These are phyloP conservation scores for Chlamydomonas incerta DNA, from an alignment of 139 green algal species.

Conservation along the genomic window DNA sequence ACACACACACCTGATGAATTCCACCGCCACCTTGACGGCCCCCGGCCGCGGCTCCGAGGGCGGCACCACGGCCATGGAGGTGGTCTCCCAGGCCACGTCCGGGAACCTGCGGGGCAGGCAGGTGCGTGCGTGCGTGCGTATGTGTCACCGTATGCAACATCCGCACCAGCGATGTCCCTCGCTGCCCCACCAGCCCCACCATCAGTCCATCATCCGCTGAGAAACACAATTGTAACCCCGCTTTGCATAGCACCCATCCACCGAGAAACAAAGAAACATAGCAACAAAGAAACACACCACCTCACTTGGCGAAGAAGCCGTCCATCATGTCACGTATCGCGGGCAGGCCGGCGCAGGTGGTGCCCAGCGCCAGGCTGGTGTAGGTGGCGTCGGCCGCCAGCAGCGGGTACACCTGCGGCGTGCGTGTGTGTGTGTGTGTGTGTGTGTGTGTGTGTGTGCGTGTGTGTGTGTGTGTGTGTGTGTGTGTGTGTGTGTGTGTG, in stretches of 20 bases:
- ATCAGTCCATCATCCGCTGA: too few relatives aligned
- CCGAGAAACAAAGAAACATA: too few relatives aligned
- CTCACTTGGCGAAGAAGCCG: constrained; percentile 8
- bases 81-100: constrained; percentile 9
- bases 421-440: background rate
- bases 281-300: too few relatives aligned
- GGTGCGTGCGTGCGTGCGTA: background rate
- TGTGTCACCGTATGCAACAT: background rate
- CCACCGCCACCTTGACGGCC: constrained; percentile 1
- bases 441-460: background rate
- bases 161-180: too few relatives aligned
- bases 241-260: too few relatives aligned
- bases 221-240: too few relatives aligned
- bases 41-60: background rate
- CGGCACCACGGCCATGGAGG: background rate
- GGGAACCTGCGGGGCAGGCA: constrained; percentile 23
- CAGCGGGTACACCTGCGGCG: background rate
- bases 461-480: background rate
- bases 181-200: too few relatives aligned
- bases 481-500: too few relatives aligned
- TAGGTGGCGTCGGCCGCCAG: background rate
- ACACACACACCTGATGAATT: background rate
- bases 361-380: background rate
- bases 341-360: background rate
- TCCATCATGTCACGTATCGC: constrained; percentile 5